Evolutionary conservation across 805 yeast genomes (phyloP), one percentile per base, ranked within the genome.

Genomic region (Kazachstania martiniae): DNA sequence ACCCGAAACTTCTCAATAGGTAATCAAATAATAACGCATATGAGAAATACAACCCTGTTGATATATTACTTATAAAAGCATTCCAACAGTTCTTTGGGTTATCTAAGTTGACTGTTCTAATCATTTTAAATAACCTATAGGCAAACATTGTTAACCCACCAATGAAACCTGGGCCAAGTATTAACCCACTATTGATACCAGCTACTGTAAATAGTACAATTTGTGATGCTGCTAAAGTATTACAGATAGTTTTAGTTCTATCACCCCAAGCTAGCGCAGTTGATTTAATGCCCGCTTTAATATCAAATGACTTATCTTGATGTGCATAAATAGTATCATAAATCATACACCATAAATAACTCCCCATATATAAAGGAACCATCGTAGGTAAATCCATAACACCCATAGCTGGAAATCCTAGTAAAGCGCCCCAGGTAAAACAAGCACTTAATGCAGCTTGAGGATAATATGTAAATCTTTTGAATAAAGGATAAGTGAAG

Each of bases 321-420:
- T 91, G 99, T 1, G 98, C 99, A 56, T 91, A 91, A 25, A 91
- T 73, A 2, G 98, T 85, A 56, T 91, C 99, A 58, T 91, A 91
- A 32, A 77, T 77, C 87, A 91, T 83, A 43, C 94, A 78, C 98
- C 99, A 91, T 34, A 78, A 66, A 50, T 77, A 80, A 28, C 85
- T 76, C 12, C 94, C 73, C 3, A 74, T 53, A 47, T 78, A 84
- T 30, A 91, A 62, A 1, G 95, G 84, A 3, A 72, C 61, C 74
- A 87, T 87, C 4, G 85, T 79, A 8, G 74, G 60, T 63, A 73
- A 66, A 46, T 79, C 71, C 70, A 89, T 70, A 3, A 89, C 73
- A 0, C 93, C 94, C 74, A 91, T 83, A 2, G 97, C 97, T 7
- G 98, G 96, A 59, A 83, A 89, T 0, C 97, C 98, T 19, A 91